phyloP scores from a whole-genome alignment of 257 asterid species.

The Plantago major region DNA sequence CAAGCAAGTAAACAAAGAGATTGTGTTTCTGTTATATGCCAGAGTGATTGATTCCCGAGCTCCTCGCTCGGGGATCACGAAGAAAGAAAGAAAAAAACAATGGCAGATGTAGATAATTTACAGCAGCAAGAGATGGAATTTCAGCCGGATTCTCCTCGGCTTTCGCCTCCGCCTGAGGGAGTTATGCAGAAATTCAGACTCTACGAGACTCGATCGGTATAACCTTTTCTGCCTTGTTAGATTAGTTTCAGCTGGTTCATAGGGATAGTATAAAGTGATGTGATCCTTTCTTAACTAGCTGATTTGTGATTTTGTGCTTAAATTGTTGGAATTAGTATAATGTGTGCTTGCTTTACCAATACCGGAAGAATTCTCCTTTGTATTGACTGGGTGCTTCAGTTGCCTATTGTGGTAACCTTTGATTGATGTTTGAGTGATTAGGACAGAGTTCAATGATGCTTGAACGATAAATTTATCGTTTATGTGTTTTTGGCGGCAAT shows the following conservation, averaged over 20 bases:
- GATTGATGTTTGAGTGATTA: neutral
- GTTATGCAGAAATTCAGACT: conserved; percentile 69
- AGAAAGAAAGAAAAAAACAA: conserved; percentile 13
- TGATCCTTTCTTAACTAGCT: neutral
- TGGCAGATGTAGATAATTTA: conserved; percentile 31
- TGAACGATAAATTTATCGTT: neutral
- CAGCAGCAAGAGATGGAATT: conserved; percentile 16
- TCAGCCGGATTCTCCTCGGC: neutral
- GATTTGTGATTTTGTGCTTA: neutral
- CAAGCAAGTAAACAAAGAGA: conserved; percentile 8
- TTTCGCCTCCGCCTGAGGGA: conserved; percentile 27
- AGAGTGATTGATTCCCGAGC: conserved; percentile 62
- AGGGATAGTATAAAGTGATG: neutral
- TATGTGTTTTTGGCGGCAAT: neutral
- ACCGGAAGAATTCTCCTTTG: too few species aligned
- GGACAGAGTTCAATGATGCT: neutral
- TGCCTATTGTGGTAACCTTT: conserved; percentile 3
- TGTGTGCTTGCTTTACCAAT: neutral
- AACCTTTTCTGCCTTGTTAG: neutral
- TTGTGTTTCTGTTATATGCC: conserved; percentile 26
- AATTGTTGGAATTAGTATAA: neutral
- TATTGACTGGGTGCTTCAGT: neutral
- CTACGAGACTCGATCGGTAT: conserved; percentile 67
- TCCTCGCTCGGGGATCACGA: conserved; percentile 50
- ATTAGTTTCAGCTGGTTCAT: neutral